Evolutionary conservation across 1,284 basidiomycete species (phyloP), one percentile per base, ranked within the genome.

Genomic region (Cryptococcus sp.): DNA sequence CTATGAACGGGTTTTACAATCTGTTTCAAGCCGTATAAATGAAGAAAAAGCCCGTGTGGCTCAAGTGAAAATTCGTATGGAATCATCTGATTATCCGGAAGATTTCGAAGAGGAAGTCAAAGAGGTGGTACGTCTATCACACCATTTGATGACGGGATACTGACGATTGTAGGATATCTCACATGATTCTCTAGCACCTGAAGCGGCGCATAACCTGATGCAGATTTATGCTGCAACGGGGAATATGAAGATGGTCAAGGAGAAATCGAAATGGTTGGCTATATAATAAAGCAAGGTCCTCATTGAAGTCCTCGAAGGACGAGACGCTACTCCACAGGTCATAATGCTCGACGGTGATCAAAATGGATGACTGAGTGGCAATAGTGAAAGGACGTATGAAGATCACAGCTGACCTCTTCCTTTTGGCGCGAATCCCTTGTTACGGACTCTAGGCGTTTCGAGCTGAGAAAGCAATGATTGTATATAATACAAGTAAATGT

Each of bases 181-280:
- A 71, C 32, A 56, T n/a, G 42, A 33, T 3, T 87, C 62, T 79
- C 82, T 50, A 30, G 69, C 71, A 0, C 81, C 80, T 58, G 88
- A 93, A 67, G 84, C 91, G 3, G 93, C 91, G 0, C 93, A 93
- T 76, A 96, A 96, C 66, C 80, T 96, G 44, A 85, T 87, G 8
- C 77, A 89, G 46, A 86, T 95, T 43, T 93, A 87, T 76, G 83
- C 86, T 7, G 83, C 83, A 46, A 88, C 87, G 1, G 89, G 88
- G 2, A 86, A 87, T 4, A 80, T 82, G 3, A 81, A 84, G 3
- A 73, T 90, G 11, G 88, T 72, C 7, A 69, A 64, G 51, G 52
- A 62, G 50, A 56, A 57, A 15, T 71, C 71, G 1, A 64, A 59
- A 47, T 76, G 74, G 74, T 58, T 76, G 41, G 67, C 72, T 1